Base-by-base conservation (phyloP, 495 filamentous ascomycete genomes). In the Neurospora sp. region DNA sequence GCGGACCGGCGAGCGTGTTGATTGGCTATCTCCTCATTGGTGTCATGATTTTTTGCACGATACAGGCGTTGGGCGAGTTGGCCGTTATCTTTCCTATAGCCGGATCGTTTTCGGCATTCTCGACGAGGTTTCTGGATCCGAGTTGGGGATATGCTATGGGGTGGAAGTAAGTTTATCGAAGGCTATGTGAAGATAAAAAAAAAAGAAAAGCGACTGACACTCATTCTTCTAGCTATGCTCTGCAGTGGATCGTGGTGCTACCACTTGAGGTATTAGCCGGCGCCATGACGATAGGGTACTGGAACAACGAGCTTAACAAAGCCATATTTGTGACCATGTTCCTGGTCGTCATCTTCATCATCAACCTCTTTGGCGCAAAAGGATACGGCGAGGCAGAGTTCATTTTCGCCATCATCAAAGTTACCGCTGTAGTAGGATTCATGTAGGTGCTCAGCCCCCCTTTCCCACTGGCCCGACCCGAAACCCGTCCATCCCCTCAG, bases 81-180 rank as follows among this genome's bases (percentile, higher is more conserved):
- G 93, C 95, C 16, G 95, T 98, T 78, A 75, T 93, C 35, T 97
- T 95, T 78, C 95, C 95, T 4, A 91, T 98, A 35, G 93, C 96
- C 39, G 95, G 95, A 71, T 97, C 93, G 8, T 98, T 98, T 80
- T 91, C 94, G 35, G 91, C 93, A 31, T 98, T 92, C 81, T 97
- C 94, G 42, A 97, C 93, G 53, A 88, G 95, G 39, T 98, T 98
- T 81, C 76, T 98, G 35, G 94, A 98, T 76, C 95, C 95, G 8
- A 92, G 92, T 12, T 98, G 95, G 96, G 96, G 96, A 4, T 98
- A 98, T 79, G 95, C 96, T 45, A 97, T 97, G 93, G 96, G 96
- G 38, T 98, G 94, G 95, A 97, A 97, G 86, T 90, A 76, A 78
- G 84, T 87, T 22, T 42, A n/a, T 68, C 45, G 3, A 39, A 39